A percentile compares a stretch with the other conserved stretches of the same genome.
Evolutionary conservation across 2,329 filamentous ascomycete genomes (phyloP).

Genomic region (Allantophomopsis cytisporea): DNA sequence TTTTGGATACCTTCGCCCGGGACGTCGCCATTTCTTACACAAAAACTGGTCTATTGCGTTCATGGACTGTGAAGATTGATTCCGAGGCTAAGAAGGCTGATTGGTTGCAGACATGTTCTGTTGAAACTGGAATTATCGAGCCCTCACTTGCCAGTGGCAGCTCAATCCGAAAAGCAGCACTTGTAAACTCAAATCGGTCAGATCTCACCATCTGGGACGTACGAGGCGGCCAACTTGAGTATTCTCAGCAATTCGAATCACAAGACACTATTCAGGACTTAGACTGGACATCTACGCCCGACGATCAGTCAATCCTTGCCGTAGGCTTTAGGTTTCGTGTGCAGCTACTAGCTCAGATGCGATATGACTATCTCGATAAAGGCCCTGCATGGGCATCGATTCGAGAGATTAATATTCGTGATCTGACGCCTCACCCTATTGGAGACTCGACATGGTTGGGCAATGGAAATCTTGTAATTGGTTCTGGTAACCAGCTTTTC

Average conservation of each 20-base stretch:
- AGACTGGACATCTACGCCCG: slow-evolving; percentile 87
- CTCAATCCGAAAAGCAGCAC: slow-evolving; percentile 72
- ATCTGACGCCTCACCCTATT: slow-evolving; percentile 78
- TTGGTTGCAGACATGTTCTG: slow-evolving; percentile 70
- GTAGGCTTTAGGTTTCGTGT: slow-evolving; percentile 88
- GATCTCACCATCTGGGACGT: slow-evolving; percentile 87
- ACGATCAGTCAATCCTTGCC: slow-evolving; percentile 76
- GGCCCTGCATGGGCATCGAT: slow-evolving; percentile 84
- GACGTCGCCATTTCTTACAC: slow-evolving; percentile 84
- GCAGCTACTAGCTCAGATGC: slow-evolving; percentile 70
- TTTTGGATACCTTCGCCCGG: slow-evolving; percentile 73
- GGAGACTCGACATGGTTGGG: slow-evolving; percentile 88
- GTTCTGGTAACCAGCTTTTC: slow-evolving; percentile 83
- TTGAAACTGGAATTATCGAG: slow-evolving; percentile 62
- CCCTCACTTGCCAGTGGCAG: slow-evolving; percentile 74
- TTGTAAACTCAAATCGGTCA: slow-evolving; percentile 62
- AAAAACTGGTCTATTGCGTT: slow-evolving; percentile 57
- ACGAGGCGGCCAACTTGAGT: slow-evolving; percentile 67
- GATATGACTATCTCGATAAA: slow-evolving; percentile 82
- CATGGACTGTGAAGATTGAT: slow-evolving; percentile 74
- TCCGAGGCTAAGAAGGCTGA: slow-evolving; percentile 45
- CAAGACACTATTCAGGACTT: slow-evolving; percentile 72
- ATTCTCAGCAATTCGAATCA: slow-evolving; percentile 58
- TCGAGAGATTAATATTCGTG: slow-evolving; percentile 66
- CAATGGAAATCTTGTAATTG: slow-evolving; percentile 74